Evolutionary conservation across 192 early-diverging fungal species (phyloP).

Genomic region (Backusella tuberculispora): DNA sequence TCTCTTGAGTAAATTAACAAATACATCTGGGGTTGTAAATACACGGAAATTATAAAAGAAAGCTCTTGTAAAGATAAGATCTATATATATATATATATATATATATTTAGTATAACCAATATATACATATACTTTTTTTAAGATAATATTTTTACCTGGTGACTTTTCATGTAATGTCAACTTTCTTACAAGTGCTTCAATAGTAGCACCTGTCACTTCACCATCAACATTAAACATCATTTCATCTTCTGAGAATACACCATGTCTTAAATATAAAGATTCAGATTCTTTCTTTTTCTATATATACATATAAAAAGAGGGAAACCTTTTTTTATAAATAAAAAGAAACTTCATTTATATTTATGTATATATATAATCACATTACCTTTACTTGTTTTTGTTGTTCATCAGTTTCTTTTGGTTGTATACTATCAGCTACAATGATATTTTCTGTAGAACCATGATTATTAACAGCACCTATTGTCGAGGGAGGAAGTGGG

Average conservation of each 20-base stretch:
- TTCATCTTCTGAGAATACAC: neutral
- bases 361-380: neutral
- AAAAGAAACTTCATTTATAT: neutral
- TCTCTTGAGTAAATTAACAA: slow-evolving; percentile 63
- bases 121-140: too few species aligned
- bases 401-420: neutral
- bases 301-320: neutral
- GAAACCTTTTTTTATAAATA: neutral
- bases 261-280: neutral
- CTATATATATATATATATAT: slow-evolving; percentile 39
- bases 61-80: slow-evolving; percentile 61
- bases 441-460: too few species aligned
- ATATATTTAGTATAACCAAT: neutral
- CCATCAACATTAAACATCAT: slow-evolving; percentile 61
- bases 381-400: neutral
- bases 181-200: slow-evolving; percentile 70
- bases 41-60: slow-evolving; percentile 90
- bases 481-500: neutral
- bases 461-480: too few species aligned
- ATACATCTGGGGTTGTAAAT: slow-evolving; percentile 71
- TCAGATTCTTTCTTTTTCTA: neutral
- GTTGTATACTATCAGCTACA: neutral
- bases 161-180: slow-evolving; percentile 68
- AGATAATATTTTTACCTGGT: slow-evolving; percentile 32
- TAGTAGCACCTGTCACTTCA: slow-evolving; percentile 71